A percentile compares a stretch with the other conserved stretches of the same genome.
Evolutionary conservation across 2,329 filamentous ascomycete species (phyloP).

Genomic region (Didymella lethalis): DNA sequence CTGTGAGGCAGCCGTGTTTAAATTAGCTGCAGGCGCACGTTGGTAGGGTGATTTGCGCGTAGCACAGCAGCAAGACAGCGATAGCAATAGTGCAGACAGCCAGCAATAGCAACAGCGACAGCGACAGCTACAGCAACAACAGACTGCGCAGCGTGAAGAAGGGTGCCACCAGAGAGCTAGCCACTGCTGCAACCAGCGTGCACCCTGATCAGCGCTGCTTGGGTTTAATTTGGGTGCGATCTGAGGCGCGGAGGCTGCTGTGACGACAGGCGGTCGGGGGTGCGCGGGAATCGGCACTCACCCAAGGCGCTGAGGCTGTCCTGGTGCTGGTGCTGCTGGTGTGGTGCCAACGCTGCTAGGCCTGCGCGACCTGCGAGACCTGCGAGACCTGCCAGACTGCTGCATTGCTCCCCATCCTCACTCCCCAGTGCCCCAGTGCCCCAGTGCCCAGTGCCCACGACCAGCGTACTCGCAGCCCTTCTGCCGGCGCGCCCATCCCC

Average conservation of each 20-base stretch:
- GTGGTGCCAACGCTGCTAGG: not conserved
- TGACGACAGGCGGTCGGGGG: slow-evolving; percentile 6
- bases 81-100: too few species aligned
- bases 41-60: slow-evolving; percentile 14
- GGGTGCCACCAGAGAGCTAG: not conserved
- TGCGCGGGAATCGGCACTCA: slow-evolving; percentile 10
- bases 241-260: slow-evolving; percentile 10
- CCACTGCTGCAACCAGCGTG: not conserved
- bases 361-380: too few species aligned
- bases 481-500: slow-evolving; percentile 6
- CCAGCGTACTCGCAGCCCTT: not conserved
- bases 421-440: not conserved
- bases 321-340: not conserved
- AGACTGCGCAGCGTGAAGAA: not conserved
- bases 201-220: slow-evolving; percentile 1
- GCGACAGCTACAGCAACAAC: not conserved
- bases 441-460: not conserved
- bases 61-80: slow-evolving; percentile 6
- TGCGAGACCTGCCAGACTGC: too few species aligned
- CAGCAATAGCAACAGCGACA: not conserved
- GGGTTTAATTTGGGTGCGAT: not conserved
- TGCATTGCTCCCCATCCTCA: slow-evolving; percentile 2
- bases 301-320: slow-evolving; percentile 11
- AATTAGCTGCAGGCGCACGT: slow-evolving; percentile 8
- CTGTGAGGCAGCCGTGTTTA: slow-evolving; percentile 17